These are phyloP conservation scores for Populus ilicifolia DNA, from an alignment of 345 rosid genomes.

Conservation along the genomic window DNA sequence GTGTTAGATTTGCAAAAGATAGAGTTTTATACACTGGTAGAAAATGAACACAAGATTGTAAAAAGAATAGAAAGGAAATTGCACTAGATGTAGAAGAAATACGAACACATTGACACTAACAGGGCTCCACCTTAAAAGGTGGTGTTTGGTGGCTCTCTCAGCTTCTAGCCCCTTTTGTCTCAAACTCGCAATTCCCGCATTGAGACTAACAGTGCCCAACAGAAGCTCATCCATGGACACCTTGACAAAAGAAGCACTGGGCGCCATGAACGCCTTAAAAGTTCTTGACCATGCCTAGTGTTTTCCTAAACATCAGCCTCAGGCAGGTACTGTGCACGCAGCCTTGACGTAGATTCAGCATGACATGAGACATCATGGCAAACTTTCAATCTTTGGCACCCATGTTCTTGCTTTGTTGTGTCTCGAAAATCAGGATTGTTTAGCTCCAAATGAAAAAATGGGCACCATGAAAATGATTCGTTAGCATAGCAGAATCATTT, in stretches of 20 bases:
- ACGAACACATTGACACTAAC: neutral
- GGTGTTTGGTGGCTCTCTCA: neutral
- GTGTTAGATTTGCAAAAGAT: neutral
- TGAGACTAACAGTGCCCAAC: neutral
- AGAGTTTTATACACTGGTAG: neutral
- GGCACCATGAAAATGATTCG: too few species aligned
- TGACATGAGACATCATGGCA: slow-evolving; percentile 4
- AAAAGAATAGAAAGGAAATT: neutral
- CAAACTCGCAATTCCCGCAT: neutral
- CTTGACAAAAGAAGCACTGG: neutral
- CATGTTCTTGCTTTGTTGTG: slow-evolving; percentile 1
- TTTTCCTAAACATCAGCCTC: slow-evolving; percentile 32
- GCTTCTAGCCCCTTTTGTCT: neutral
- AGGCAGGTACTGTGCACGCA: slow-evolving; percentile 33
- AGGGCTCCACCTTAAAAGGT: too few species aligned
- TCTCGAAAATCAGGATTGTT: slow-evolving; percentile 21
- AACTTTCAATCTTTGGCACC: neutral
- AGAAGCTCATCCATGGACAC: neutral
- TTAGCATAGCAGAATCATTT: too few species aligned
- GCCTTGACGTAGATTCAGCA: slow-evolving; percentile 21
- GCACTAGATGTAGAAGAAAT: neutral
- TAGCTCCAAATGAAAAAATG: slow-evolving; percentile 1
- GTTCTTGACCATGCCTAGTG: neutral
- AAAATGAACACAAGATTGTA: neutral
- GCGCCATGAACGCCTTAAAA: neutral